Evolutionary conservation across 2,329 filamentous ascomycete genomes (phyloP).

Genomic region (Penicillium verrucosum): DNA sequence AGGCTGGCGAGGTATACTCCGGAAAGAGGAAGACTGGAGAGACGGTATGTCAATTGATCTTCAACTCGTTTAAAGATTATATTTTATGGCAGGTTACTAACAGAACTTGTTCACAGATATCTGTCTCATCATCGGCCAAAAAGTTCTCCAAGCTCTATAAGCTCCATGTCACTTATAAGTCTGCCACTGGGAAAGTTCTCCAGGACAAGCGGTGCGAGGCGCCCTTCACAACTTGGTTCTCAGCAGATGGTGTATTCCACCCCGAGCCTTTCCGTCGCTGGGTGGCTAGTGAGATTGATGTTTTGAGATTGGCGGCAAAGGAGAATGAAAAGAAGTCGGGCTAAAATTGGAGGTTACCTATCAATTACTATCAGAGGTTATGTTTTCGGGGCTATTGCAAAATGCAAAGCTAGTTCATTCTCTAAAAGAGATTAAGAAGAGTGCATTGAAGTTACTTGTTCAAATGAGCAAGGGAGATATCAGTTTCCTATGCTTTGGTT

Average conservation of each 20-base stretch:
- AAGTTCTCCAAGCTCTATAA: constrained; percentile 83
- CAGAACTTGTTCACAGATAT: constrained; percentile 53
- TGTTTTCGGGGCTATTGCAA: not conserved
- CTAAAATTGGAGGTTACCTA: not conserved
- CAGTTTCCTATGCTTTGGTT: not conserved
- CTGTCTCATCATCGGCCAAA: constrained; percentile 67
- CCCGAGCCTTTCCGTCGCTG: constrained; percentile 61
- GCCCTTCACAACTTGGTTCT: constrained; percentile 61
- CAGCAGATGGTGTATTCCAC: constrained; percentile 56
- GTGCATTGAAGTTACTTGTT: not conserved
- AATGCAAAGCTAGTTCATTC: not conserved
- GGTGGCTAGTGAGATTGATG: constrained; percentile 57
- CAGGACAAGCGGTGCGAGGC: constrained; percentile 52
- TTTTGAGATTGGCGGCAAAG: constrained; percentile 50
- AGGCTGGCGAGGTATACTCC: constrained; percentile 77
- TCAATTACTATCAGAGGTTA: not conserved
- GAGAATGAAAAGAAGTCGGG: constrained; percentile 35
- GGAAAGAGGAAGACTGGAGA: constrained; percentile 68
- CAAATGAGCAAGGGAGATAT: not conserved
- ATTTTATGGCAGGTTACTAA: constrained; percentile 1
- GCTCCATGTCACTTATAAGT: constrained; percentile 57
- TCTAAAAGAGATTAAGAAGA: not conserved
- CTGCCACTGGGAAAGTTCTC: constrained; percentile 38
- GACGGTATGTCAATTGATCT: constrained; percentile 46
- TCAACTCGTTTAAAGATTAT: not conserved